Evolutionary conservation across 768 basidiomycete species (phyloP).

Genomic region (Lentinula detonsa): DNA sequence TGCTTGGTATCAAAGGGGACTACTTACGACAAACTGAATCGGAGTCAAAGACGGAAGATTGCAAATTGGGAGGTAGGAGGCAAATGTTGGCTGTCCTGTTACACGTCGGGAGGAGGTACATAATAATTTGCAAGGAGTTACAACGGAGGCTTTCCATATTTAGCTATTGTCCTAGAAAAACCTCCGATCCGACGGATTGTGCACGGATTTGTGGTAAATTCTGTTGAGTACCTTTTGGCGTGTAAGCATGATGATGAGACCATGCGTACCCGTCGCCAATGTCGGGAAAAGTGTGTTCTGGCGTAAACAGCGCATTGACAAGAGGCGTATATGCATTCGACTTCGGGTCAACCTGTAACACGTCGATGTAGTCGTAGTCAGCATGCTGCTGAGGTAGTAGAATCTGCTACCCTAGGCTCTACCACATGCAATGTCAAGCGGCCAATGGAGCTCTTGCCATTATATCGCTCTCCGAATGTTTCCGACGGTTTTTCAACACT

Average conservation of each 20-base stretch:
- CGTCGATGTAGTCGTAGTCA: background rate
- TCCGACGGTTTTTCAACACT: background rate
- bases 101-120: too few species aligned
- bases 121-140: background rate
- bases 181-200: background rate
- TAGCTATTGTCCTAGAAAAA: background rate
- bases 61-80: too few species aligned
- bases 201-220: background rate
- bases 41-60: too few species aligned
- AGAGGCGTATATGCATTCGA: background rate
- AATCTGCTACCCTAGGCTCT: background rate
- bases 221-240: background rate
- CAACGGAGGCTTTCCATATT: background rate
- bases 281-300: background rate
- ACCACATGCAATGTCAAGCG: background rate
- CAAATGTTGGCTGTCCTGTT: too few species aligned
- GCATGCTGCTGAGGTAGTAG: background rate
- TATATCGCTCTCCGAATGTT: background rate
- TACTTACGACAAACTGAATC: too few species aligned
- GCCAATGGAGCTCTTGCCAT: background rate
- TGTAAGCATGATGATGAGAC: constrained; percentile 4
- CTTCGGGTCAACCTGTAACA: background rate
- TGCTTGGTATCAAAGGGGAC: too few species aligned
- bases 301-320: background rate
- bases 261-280: background rate